Base-by-base conservation (phyloP, 805 yeast species). In the Nakazawaea peltata region DNA sequence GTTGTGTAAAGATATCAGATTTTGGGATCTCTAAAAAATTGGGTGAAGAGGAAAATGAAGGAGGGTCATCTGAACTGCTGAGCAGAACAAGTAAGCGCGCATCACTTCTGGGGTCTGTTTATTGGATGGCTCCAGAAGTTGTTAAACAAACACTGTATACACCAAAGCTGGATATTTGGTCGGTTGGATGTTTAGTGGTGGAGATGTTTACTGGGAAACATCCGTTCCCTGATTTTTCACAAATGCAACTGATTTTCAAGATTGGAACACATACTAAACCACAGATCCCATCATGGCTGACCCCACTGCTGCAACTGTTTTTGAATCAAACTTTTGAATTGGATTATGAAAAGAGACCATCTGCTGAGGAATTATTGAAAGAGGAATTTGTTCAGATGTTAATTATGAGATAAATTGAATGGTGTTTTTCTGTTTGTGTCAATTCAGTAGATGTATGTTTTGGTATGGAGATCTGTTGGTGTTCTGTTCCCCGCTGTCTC, bases 101-200 rank as follows among this genome's bases (percentile, higher is more conserved):
- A 2, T 86, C 95, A 0, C 60, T 86, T 35, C 97, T 90, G 57
- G 98, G 98, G 0, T 85, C 95, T 0, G 87, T 90, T 0, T 92
- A 81, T 52, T 92, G 98, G 97, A 92, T 92, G 98, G 97, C 98
- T 0, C 98, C 98, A 0, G 98, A 92, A 54, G 97, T 92, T 7
- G 97, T 92, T 13, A 85, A 87, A 49, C 97, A 88, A 51, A 79
- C 84, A 2, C 84, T 87, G 0, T 84, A 90, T 35, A 90, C 97
- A 1, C 78, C 81, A 26, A 86, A 85, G 56, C 95, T 95, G 0
- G 98, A 92, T 54, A 86, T 92, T 18, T 92, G 98, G 98, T 85
- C 96, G 1, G 81, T 94, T 8, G 98, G 97, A 1, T 92, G 97
- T 55, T 69, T 92, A 18, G 73, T 90, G 11, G 79, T 92, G 23